phyloP scores from a whole-genome alignment of 2,329 filamentous ascomycete species.

The Claviceps maximensis region DNA sequence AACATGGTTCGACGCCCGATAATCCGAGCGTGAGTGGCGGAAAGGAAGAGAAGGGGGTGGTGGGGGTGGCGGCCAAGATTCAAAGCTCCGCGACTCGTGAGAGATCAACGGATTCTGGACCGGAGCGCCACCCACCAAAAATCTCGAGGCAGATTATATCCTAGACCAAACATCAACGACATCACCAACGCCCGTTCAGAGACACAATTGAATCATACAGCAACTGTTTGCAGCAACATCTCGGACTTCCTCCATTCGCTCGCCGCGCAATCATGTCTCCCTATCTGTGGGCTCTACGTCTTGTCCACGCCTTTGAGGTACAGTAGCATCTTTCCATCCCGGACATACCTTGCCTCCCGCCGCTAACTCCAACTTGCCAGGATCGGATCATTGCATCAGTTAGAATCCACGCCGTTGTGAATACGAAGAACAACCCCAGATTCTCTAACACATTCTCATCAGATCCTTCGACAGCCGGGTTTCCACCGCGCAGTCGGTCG shows the following conservation, averaged over 20 bases:
- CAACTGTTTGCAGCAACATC: not conserved
- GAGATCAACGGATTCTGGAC: no score
- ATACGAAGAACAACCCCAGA: not conserved
- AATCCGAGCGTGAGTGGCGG: no score
- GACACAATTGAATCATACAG: not conserved
- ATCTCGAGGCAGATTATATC: no score
- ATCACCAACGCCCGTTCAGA: not conserved
- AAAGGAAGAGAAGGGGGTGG: no score
- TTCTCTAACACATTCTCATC: slow-evolving; percentile 1
- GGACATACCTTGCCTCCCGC: not conserved
- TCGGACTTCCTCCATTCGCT: no score
- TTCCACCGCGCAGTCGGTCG: slow-evolving; percentile 40
- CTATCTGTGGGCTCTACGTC: slow-evolving; percentile 20
- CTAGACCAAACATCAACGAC: no score
- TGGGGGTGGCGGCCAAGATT: no score
- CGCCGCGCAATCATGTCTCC: slow-evolving; percentile 16
- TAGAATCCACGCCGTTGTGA: slow-evolving; percentile 2
- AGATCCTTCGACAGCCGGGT: slow-evolving; percentile 37
- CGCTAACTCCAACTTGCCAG: slow-evolving; percentile 8
- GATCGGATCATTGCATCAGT: slow-evolving; percentile 22
- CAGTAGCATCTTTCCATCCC: not conserved
- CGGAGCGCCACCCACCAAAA: no score
- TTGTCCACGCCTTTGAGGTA: slow-evolving; percentile 23
- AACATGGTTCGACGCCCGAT: no score
- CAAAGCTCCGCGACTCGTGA: no score